Evolutionary conservation across 192 early-diverging fungal genomes (phyloP), one percentile per base, ranked within the genome.

Genomic region (Mortierella antarctica): DNA sequence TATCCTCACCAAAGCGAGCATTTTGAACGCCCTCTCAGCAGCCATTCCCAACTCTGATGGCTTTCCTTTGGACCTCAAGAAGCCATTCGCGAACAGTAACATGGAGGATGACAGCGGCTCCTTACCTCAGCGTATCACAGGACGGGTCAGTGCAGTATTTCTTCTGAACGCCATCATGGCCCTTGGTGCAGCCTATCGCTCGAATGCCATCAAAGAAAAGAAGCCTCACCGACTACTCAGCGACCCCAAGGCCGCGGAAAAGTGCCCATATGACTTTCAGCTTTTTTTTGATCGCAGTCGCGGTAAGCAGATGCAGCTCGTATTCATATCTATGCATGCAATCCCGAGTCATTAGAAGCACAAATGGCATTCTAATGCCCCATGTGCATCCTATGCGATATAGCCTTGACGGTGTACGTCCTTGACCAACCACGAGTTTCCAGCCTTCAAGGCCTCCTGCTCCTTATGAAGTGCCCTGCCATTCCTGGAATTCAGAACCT

Each of bases 151-250:
- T 39, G 77, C 77, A 18, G 55, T 80, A 0, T 80, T 80, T 42
- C 40, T 80, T 12, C 47, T 80, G 17, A 80, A 80, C 47, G 77
- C 77, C 18, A 80, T 80, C 47, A 67, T 80, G 62, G 77, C 77
- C 13, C 53, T 80, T 17, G 77, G 77, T 21, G 77, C 77, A 3
- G 70, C 77, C 9, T 80, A 80, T 53, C 65, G 77, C 4, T 71
- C 77, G 31, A 68, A 80, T 18, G 77, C 77, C 2, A 72, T 80
- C 57, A 72, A 72, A 11, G 50, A 62, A 47, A 80, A 80, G 12
- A 61, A 18, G 47, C 39, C 65, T 0, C 77, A 80, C 13, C 45
- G 55, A 4, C 69, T 80, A 57, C 60, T 72, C 10, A 41, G 41
- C 0, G 61, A 72, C 14, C 46, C 46, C n/a, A 62, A 66, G 4